Percentiles rank a stretch among this genome's conserved stretches.
Conservation (phyloP, 805 yeast genomes). For the Dipodascopsis uninucleata region DNA sequence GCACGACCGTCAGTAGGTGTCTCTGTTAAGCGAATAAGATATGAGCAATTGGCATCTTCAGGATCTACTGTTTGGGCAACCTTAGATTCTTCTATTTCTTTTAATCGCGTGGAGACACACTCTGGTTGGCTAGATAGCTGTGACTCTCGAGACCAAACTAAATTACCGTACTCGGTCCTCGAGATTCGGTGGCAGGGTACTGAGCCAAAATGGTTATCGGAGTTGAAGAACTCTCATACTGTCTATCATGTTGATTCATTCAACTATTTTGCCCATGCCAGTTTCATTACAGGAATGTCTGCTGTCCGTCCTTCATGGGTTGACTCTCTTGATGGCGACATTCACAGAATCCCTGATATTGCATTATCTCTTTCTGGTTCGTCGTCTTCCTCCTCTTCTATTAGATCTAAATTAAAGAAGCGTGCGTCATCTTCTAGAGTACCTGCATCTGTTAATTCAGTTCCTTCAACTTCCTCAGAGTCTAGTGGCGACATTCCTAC, state of each 20-base stretch:
- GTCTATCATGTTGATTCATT: slow-evolving; percentile 46
- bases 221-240: slow-evolving; percentile 47
- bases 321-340: slow-evolving; percentile 40
- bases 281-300: slow-evolving; percentile 35
- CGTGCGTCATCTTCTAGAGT: too few species aligned
- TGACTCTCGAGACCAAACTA: slow-evolving; percentile 6
- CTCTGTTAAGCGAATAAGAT: slow-evolving; percentile 18
- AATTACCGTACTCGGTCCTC: slow-evolving; percentile 50
- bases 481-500: too few species aligned
- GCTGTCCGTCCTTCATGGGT: slow-evolving; percentile 43
- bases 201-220: slow-evolving; percentile 40
- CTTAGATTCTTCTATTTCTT: slow-evolving; percentile 32
- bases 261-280: slow-evolving; percentile 39
- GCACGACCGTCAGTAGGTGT: slow-evolving; percentile 19
- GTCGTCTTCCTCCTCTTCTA: too few species aligned
- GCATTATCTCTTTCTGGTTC: too few species aligned
- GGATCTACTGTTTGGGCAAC: slow-evolving; percentile 38
- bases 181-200: slow-evolving; percentile 46
- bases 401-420: too few species aligned
- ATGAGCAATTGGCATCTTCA: slow-evolving; percentile 19
- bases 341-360: slow-evolving; percentile 49
- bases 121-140: slow-evolving; percentile 20
- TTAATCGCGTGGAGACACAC: slow-evolving; percentile 8
- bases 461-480: too few species aligned
- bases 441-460: too few species aligned